Base-by-base conservation (phyloP, 768 basidiomycete genomes). In the Cystofilobasidium bisporidii region DNA sequence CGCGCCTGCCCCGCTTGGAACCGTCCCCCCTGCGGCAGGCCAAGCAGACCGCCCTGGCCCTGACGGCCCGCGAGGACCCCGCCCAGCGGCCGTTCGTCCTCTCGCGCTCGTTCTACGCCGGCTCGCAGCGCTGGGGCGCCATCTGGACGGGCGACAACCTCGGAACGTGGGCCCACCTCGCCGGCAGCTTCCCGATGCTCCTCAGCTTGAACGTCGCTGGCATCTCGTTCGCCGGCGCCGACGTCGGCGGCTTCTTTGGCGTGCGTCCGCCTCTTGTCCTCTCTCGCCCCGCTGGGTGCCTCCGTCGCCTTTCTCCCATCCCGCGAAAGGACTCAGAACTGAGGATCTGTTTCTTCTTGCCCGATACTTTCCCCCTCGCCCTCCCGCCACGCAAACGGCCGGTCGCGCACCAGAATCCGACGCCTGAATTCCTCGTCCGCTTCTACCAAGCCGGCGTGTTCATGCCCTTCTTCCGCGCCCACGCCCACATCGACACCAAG, bases 101-200 rank as follows among this genome's bases (percentile, higher is more conserved):
- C 14, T 93, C 93, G 0, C 88, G 96, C 59, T 83, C 91, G 17
- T 98, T 96, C 84, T 98, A 82, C 65, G 89, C 93, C 1, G 96
- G 96, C 3, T 91, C 93, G 32, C 96, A 98, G 76, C 85, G 92
- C 26, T 91, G 88, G 72, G 90, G 93, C 43, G 93, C 96, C 6
- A 91, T 96, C 83, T 99, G 96, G 96, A 98, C 94, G 11, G 96
- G 96, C 22, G 96, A 99, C 78, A 98, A 98, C 76, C 80, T 94
- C 32, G 91, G 94, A 22, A 91, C 89, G 0, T 99, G 96, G 96
- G 91, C 92, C 67, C 96, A 99, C 74, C 92, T 99, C 85, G 84
- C 84, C 14, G 89, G 89, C 22, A 90, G 91, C 18, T 81, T 94
- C 69, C 88, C 93, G 76, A 98, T 99, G 88, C 86, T 93, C 2